Base-by-base conservation (phyloP, 2,329 filamentous ascomycete genomes). In the Pseudodiploospora longispora region DNA sequence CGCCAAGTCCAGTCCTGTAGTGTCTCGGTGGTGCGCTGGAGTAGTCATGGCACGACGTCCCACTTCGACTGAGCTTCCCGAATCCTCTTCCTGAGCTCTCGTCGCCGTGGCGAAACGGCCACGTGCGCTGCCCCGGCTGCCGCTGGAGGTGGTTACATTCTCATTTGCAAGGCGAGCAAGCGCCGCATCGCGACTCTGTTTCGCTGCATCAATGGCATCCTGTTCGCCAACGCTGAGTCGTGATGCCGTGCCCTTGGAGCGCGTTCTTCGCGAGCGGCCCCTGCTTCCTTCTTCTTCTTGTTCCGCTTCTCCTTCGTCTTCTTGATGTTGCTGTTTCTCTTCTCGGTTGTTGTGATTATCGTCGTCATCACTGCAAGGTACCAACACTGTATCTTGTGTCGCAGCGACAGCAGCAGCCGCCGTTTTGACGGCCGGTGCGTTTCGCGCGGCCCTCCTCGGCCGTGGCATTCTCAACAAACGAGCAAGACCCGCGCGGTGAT, bases 1-100 rank as follows among this genome's bases (percentile, higher is more conserved):
- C 36, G 64, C 65, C 41, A 71, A 50, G 47, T 76, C 73, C 30
- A 76, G 48, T 5, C 73, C 74, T 1, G 71, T 72, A 3, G 62
- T 67, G 40, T 75, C 68, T 9, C 64, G 58, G 19, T 61, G 59
- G 42, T 57, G 56, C n/a, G 52, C 57, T 9, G 64, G 60, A 10
- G 63, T 66, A 10, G 53, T 55, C 29, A 57, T 54, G 6, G 57
- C 61, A 38, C 61, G 62, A 28, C 67, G 61, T 9, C 68, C 64
- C 34, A 61, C 48, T 48, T 69, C 67, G 10, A 67, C 54, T 6
- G 63, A 62, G 47, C 58, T 59, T 27, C 55, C 56, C 2, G 60
- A 59, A 37, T 56, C 58, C 10, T 52, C 57, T 38, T 59, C 57
- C n/a, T 3, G 19, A 19, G 19, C 19, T 19, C 19, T 19, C 19